Evolutionary conservation across 2,329 filamentous ascomycete species (phyloP), one percentile per base, ranked within the genome.

Genomic region (Phialemonium atrogriseum): DNA sequence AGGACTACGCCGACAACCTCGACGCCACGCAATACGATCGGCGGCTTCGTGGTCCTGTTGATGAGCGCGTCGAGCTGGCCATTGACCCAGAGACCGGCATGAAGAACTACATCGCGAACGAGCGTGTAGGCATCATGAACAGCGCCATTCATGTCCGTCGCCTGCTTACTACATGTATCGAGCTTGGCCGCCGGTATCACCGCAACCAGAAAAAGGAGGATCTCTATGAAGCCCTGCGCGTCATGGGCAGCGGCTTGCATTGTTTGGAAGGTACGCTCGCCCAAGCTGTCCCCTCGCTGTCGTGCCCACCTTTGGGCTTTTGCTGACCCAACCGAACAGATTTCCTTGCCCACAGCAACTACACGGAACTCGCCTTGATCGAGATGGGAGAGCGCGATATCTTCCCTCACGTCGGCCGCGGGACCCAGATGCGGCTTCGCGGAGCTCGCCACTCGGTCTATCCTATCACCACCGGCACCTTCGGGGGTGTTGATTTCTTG

Each of bases 81-180:
- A 72, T 96, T 47, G 85, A 96, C 47, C 70, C 73, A 2, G 62
- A 75, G 33, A 80, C 79, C 5, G 83, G 82, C 45, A 68, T 94
- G 60, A 96, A 96, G 64, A 91, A 88, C 55, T 95, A 95, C 59
- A 95, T 95, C 56, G 86, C 88, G 23, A 87, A 87, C 41, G 88
- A 95, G 54, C 64, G 74, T 30, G 60, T 71, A 36, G 73, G 75
- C 27, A 91, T 93, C 52, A 84, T 83, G 59, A 94, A 83, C 26
- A 94, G 85, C 29, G 82, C 87, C 35, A 66, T 69, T 28, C 77
- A 93, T 48, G 74, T 94, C 38, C 75, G 84, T 32, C 69, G 73
- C 40, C 74, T 93, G 2, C 84, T 94, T 41, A 59, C 67, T 27
- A 67, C 71, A 39, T 85, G 75, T 47, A 86, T 94, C 46, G 70